Base-by-base conservation (phyloP, 148 eudicot species). In the Dysphania ambrosioides region DNA sequence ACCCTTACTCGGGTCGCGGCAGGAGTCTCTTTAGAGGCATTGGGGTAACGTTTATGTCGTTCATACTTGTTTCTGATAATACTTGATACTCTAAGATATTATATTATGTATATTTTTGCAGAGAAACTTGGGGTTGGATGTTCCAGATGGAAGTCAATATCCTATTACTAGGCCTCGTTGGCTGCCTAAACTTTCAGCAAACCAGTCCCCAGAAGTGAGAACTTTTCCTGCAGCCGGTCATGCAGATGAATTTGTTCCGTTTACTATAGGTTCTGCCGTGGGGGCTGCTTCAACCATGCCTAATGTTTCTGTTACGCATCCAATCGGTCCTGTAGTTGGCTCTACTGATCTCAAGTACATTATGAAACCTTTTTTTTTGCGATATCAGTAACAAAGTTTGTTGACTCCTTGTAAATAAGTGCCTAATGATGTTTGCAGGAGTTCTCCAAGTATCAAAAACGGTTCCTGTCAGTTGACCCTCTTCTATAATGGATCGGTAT, bases 401-500 rank as follows among this genome's bases (percentile, higher is more conserved):
- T n/a, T n/a, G n/a, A n/a, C n/a, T n/a, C n/a, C n/a, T n/a, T n/a
- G 56, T 40, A 66, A 31, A 8, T 35, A 4, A 69, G 2, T 55
- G 63, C 15, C 24, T 11, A 10, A 40, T 53, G 21, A 30, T n/a
- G 38, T 72, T 26, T 88, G 65, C 58, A 87, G 91, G 85, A 83
- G 72, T 55, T 71, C 80, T 57, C 36, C 86, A 30, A 83, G 79
- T 72, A 81, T 81, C 29, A 67, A 83, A 0, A 81, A 47, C 15
- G 83, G 83, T 35, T 85, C 93, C 35, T 79, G 93, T 72, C 97
- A 89, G 64, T 71, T 91, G 79, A 91, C 93, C 75, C 84, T 91
- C 82, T 91, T 91, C 79, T 91, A 89, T 72, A 81, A 81, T 72
- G 97, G 97, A 29, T 83, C 88, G 12, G 97, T 91, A 26, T 89